Conservation (phyloP, 2,329 filamentous ascomycete genomes). For the Colletotrichum lindemuthianum region DNA sequence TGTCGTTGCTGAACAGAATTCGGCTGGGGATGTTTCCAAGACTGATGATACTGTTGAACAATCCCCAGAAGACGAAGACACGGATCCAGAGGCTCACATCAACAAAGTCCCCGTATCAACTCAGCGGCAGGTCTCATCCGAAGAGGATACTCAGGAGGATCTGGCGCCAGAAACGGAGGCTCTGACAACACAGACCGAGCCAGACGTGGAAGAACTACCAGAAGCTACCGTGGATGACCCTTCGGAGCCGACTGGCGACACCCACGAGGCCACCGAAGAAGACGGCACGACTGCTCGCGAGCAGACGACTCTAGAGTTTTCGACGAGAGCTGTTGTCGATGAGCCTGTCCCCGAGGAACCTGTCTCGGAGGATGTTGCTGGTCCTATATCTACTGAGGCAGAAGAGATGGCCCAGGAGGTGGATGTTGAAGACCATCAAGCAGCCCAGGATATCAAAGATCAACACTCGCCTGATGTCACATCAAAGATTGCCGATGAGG, state of each 20-base stretch:
- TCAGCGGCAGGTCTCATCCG: too few species aligned
- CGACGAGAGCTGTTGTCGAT: constrained; percentile 10
- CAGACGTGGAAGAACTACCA: too few species aligned
- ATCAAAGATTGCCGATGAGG: background rate
- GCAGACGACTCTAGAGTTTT: constrained; percentile 3
- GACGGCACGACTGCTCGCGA: background rate
- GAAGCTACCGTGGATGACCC: too few species aligned
- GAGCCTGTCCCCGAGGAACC: background rate
- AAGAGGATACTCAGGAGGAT: too few species aligned
- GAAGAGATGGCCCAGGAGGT: background rate
- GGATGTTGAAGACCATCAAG: background rate
- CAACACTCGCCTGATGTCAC: background rate
- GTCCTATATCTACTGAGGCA: background rate
- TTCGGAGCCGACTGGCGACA: background rate
- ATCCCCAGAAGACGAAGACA: too few species aligned
- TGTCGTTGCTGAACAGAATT: background rate
- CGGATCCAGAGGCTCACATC: too few species aligned
- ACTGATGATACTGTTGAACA: background rate
- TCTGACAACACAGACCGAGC: too few species aligned
- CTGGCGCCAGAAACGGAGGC: too few species aligned
- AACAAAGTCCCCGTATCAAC: too few species aligned
- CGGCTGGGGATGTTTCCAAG: background rate
- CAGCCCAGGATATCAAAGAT: background rate
- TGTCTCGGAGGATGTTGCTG: background rate
- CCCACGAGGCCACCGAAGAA: background rate